Base-by-base conservation (phyloP, 2,329 filamentous ascomycete genomes). In the Diplodia intermedia region DNA sequence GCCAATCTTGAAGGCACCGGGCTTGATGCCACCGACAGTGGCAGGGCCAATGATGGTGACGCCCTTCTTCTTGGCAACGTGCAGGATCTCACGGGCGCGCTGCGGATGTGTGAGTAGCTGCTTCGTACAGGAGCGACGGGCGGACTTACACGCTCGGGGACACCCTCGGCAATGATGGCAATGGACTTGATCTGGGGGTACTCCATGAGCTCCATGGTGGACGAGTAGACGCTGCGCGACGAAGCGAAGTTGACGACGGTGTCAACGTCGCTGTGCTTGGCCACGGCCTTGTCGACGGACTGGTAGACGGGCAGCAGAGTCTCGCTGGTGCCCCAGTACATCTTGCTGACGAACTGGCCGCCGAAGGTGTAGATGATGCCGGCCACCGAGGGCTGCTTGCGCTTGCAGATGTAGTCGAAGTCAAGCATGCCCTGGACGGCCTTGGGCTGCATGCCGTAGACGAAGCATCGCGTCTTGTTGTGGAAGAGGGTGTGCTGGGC, bases 331-430 rank as follows among this genome's bases (percentile, higher is more conserved):
- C 95, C 95, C 95, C 95, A 99, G 91, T 99, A 99, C 95, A 99
- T 98, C 90, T 99, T 99, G 90, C 93, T 97, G 81, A 99, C 95
- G 89, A 99, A 99, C 85, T 99, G 95, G 75, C 95, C 95, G 81
- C 95, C 95, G 79, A 99, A 99, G 76, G 95, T 97, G 88, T 99
- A 99, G 88, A 99, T 98, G 84, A 99, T 98, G 80, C 94, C 95
- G 73, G 95, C 95, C 69, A 99, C 95, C 69, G 95, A 99, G 72
- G 95, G 95, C 70, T 92, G 96, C 80, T 90, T 88, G 78, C 95
- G 92, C 90, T 98, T 98, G 93, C 95, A 99, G 85, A 99, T 99
- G 88, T 98, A 99, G 87, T 99, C 95, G 82, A 99, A 99, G 84
- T 99, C 95, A 81, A 99, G 91, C 83, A 85, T 85, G 72, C 84